Percentiles rank a stretch among this genome's conserved stretches.
Conservation (phyloP, 2,329 filamentous ascomycete genomes). For the Trichophyton benhamiae region DNA sequence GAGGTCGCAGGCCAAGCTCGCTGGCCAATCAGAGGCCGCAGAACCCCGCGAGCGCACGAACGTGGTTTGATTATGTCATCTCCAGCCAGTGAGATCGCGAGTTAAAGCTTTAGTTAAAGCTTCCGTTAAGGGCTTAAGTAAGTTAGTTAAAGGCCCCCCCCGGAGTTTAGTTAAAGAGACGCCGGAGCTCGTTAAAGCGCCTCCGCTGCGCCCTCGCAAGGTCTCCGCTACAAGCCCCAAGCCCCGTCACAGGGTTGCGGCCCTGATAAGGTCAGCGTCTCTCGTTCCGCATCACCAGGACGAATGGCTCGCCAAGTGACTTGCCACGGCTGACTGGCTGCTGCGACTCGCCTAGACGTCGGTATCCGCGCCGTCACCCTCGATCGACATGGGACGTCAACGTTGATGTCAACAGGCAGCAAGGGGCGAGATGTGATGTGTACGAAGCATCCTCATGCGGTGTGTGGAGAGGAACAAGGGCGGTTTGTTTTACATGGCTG, state of each 20-base stretch:
- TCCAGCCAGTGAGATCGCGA: background rate
- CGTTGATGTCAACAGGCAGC: background rate
- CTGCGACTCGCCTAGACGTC: background rate
- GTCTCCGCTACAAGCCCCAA: background rate
- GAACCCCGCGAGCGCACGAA: conserved; percentile 16
- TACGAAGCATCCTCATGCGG: background rate
- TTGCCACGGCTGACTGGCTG: background rate
- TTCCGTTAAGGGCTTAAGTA: background rate
- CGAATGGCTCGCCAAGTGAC: background rate
- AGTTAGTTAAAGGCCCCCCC: background rate
- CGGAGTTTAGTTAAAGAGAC: background rate
- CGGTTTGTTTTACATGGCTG: background rate
- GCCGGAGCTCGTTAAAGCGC: background rate
- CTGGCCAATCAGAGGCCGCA: conserved; percentile 25
- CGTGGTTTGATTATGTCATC: background rate
- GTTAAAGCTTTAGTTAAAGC: background rate
- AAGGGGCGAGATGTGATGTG: background rate
- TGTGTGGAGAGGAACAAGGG: background rate
- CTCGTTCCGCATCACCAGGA: background rate
- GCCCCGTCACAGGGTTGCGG: no score
- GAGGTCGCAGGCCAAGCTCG: background rate
- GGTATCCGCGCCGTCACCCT: background rate
- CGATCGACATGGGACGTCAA: background rate
- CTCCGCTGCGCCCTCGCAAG: background rate
- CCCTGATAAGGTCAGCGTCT: no score